phyloP scores from a whole-genome alignment of 345 rosid species.

The Clausena lansium region DNA sequence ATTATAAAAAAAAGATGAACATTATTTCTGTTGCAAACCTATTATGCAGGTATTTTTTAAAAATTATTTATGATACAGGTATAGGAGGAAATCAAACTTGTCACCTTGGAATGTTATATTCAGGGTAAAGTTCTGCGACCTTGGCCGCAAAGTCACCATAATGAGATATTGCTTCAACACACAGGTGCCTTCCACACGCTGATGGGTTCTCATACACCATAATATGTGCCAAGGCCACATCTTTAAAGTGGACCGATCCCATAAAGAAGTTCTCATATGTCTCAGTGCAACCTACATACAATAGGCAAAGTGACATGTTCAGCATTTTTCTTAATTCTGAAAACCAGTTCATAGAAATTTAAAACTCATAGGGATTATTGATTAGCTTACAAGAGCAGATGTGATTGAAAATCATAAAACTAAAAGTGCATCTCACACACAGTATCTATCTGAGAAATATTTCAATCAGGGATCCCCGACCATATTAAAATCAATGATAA shows the following conservation, averaged over 20 bases:
- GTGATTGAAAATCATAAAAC: background rate
- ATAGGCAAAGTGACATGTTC: background rate
- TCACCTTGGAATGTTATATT: conserved; percentile 74
- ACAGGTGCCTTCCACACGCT: conserved; percentile 81
- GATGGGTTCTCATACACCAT: conserved; percentile 78
- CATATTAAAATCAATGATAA: too few species aligned
- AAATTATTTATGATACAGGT: background rate
- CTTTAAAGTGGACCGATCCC: conserved; percentile 92
- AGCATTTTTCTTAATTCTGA: background rate
- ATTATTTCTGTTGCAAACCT: background rate
- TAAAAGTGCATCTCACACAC: background rate
- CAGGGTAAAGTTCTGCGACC: conserved; percentile 93
- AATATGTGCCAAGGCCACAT: conserved; percentile 84
- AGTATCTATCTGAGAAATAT: background rate
- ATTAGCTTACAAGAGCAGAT: background rate
- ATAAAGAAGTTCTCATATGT: conserved; percentile 71
- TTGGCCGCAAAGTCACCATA: conserved; percentile 87
- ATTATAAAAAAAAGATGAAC: background rate
- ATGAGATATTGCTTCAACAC: conserved; percentile 85
- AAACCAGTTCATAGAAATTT: background rate
- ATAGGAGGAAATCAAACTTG: background rate
- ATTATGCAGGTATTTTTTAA: too few species aligned
- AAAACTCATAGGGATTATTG: background rate
- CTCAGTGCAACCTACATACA: conserved; percentile 73
- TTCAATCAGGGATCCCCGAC: too few species aligned